phyloP scores from a whole-genome alignment of 2,329 filamentous ascomycete genomes.

The Pseudodiploospora longispora region DNA sequence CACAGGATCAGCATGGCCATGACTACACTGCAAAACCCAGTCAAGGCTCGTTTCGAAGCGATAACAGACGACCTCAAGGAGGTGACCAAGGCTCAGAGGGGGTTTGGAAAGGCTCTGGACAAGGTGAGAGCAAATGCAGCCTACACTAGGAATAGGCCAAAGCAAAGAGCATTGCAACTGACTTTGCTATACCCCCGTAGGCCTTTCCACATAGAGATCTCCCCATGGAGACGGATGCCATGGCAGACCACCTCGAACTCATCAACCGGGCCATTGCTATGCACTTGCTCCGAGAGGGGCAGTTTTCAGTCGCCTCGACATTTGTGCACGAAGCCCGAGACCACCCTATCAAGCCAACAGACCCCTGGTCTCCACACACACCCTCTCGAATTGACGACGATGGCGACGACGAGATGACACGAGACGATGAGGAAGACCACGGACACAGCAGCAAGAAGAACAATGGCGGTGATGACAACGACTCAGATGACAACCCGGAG shows the following conservation, averaged over 20 bases:
- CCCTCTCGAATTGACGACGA: constrained; percentile 18
- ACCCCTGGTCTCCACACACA: constrained; percentile 10
- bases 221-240: constrained; percentile 70
- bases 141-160: background rate
- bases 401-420: constrained; percentile 25
- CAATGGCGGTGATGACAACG: constrained; percentile 13
- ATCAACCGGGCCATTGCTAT: constrained; percentile 93
- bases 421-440: constrained; percentile 15
- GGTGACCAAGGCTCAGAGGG: constrained; percentile 72
- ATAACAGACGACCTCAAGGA: constrained; percentile 77
- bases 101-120: constrained; percentile 78
- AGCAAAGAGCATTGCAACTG: background rate
- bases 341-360: constrained; percentile 19
- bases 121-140: constrained; percentile 43
- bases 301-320: constrained; percentile 79
- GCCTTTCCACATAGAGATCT: constrained; percentile 49
- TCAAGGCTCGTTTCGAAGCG: constrained; percentile 72
- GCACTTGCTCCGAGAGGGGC: constrained; percentile 90
- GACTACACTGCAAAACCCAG: constrained; percentile 75
- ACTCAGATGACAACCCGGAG: constrained; percentile 20
- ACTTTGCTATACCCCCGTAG: constrained; percentile 12
- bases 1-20: constrained; percentile 65
- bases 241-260: constrained; percentile 64
- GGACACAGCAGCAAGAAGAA: background rate
- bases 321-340: constrained; percentile 66